Evolutionary conservation across 345 rosid genomes (phyloP).

Genomic region (Syzygium oleosum): DNA sequence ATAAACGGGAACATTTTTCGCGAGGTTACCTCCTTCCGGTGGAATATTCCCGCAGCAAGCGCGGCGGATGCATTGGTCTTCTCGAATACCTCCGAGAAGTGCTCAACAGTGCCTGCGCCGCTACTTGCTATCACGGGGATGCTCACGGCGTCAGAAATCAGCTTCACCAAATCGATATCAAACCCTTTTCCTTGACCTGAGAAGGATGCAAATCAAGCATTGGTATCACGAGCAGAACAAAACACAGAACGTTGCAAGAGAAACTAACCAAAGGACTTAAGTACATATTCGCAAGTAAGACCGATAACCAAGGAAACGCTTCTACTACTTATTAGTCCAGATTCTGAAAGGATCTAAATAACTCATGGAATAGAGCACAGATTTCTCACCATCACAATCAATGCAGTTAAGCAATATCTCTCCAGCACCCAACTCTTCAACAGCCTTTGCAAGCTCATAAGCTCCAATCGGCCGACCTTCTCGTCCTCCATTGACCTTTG

Average conservation of each 20-base stretch:
- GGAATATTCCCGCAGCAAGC: conserved; percentile 98
- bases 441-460: conserved; percentile 93
- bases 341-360: neutral
- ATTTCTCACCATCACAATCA: conserved; percentile 75
- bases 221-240: neutral
- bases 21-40: conserved; percentile 73
- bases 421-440: conserved; percentile 95
- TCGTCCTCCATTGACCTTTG: conserved; percentile 89
- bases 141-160: conserved; percentile 85
- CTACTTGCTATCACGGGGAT: conserved; percentile 98
- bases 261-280: neutral
- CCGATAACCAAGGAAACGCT: neutral
- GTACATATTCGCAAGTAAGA: neutral
- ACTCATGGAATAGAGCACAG: neutral
- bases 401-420: conserved; percentile 94
- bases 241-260: neutral
- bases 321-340: neutral
- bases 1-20: neutral
- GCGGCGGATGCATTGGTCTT: conserved; percentile 90
- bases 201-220: neutral
- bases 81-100: conserved; percentile 75
- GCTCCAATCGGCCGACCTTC: conserved; percentile 98
- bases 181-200: conserved; percentile 98
- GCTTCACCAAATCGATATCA: conserved; percentile 62
- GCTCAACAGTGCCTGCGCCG: conserved; percentile 78